phyloP scores from a whole-genome alignment of 345 rosid genomes.

The Acer campestre region DNA sequence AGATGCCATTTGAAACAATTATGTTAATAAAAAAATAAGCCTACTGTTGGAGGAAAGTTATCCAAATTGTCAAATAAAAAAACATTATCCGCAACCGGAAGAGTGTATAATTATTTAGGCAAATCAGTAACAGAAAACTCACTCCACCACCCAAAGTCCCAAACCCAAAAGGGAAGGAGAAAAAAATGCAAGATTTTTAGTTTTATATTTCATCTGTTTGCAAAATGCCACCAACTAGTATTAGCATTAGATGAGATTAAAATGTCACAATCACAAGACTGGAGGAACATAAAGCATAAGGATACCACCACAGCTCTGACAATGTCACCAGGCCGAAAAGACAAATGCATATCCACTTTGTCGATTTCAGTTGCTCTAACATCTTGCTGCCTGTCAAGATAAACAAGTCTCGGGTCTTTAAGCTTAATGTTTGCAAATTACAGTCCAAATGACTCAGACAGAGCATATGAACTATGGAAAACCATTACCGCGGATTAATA shows the following conservation, averaged over 20 bases:
- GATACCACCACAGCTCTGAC: constrained; percentile 92
- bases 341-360: constrained; percentile 83
- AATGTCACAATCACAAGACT: neutral
- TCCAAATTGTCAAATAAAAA: neutral
- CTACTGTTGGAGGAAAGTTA: neutral
- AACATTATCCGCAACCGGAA: neutral
- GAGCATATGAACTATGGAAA: neutral
- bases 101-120: neutral
- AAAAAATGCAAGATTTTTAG: neutral
- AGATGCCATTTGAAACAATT: neutral
- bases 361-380: constrained; percentile 94
- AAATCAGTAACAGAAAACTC: neutral
- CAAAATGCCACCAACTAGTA: neutral
- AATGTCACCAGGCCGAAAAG: constrained; percentile 86
- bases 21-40: neutral
- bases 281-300: constrained; percentile 32
- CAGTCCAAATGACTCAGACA: neutral
- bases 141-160: neutral
- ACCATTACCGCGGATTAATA: neutral
- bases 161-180: neutral
- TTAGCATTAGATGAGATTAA: neutral
- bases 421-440: neutral
- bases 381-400: constrained; percentile 77
- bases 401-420: constrained; percentile 1
- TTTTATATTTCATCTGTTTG: neutral